These are phyloP conservation scores for Leishmania arabica DNA, from an alignment of 208 protist genomes.

Conservation along the genomic window DNA sequence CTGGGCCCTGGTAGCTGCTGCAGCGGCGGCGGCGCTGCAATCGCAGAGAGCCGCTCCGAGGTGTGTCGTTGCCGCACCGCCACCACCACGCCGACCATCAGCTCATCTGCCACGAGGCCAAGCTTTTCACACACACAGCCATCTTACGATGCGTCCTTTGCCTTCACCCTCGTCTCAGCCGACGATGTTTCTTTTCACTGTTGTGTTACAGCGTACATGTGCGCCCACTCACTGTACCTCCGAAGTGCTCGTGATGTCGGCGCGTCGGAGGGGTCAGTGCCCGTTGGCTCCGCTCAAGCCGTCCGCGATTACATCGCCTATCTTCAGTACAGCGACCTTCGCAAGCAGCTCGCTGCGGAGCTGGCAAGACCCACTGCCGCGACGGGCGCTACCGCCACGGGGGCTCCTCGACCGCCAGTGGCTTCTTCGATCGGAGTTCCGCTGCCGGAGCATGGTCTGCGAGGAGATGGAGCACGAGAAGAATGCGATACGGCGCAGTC, in stretches of 20 bases:
- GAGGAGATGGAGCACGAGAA: not conserved
- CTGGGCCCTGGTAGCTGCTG: not conserved
- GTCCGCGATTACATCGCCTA: slow-evolving; percentile 49
- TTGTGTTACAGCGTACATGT: slow-evolving; percentile 20
- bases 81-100: not conserved
- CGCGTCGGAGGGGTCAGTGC: slow-evolving; percentile 47
- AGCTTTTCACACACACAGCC: not conserved
- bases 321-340: slow-evolving; percentile 32
- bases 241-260: slow-evolving; percentile 40
- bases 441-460: not conserved
- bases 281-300: slow-evolving; percentile 34
- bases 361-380: slow-evolving; percentile 10
- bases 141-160: not conserved
- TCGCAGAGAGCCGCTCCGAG: not conserved
- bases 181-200: slow-evolving; percentile 21
- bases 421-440: not conserved
- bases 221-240: slow-evolving; percentile 40
- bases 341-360: slow-evolving; percentile 19
- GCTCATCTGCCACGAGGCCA: not conserved
- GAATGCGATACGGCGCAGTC: not conserved
- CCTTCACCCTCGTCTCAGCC: slow-evolving; percentile 41
- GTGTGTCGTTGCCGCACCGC: not conserved
- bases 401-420: not conserved
- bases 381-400: not conserved
- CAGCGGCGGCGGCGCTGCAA: not conserved